Conservation (phyloP, 805 yeast species). For the Allodekkera sacchari region DNA sequence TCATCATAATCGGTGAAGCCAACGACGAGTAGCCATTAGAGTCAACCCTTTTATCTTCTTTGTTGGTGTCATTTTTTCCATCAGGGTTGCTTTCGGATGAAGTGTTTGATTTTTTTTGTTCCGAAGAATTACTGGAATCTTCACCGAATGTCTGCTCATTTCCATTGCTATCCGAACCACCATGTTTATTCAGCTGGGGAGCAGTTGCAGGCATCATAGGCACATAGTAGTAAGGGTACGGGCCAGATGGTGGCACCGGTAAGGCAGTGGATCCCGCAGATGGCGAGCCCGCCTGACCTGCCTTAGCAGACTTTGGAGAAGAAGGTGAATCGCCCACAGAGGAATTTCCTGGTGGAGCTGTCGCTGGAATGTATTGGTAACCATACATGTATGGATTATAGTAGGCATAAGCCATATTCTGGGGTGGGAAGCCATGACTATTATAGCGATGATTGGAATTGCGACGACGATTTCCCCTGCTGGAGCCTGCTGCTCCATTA, state of each 20-base stretch:
- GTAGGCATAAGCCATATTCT: conserved; percentile 1
- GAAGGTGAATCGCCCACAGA: no score
- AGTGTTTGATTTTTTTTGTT: background rate
- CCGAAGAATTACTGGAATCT: no score
- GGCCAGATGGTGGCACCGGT: no score
- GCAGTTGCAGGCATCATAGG: conserved; percentile 6
- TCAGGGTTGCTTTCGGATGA: no score
- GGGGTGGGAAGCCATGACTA: no score
- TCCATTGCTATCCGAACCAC: background rate
- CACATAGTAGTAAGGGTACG: conserved; percentile 7
- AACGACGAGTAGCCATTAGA: background rate
- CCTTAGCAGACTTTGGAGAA: conserved; percentile 1
- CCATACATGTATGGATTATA: conserved; percentile 3
- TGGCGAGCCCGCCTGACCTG: conserved; percentile 1
- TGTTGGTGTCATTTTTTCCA: conserved; percentile 1
- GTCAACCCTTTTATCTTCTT: conserved; percentile 1
- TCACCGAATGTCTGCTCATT: background rate
- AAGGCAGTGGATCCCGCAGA: conserved; percentile 4
- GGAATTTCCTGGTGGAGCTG: conserved; percentile 1
- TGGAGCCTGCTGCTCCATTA: background rate
- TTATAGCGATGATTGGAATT: background rate
- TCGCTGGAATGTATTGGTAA: conserved; percentile 1
- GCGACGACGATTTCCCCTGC: background rate
- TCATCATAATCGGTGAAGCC: no score
- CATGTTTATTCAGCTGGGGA: conserved; percentile 20